Conservation (phyloP, 306 rosid species). For the Arachis hypogaea region DNA sequence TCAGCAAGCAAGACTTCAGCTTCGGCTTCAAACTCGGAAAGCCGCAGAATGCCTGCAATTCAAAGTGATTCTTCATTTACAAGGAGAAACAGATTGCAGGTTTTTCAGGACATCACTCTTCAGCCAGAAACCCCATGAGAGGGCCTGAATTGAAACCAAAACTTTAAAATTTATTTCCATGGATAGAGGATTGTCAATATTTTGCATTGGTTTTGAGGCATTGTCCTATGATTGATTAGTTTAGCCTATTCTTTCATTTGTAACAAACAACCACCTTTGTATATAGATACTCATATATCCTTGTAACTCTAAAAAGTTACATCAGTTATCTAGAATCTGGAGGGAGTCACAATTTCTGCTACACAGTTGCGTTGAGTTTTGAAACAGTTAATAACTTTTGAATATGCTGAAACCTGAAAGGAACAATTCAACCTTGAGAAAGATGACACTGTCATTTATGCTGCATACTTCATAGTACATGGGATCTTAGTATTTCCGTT, state of each 20-base stretch:
- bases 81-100: conserved; percentile 52
- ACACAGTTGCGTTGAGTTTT: conserved; percentile 9
- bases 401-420: too few species aligned
- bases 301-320: conserved; percentile 32
- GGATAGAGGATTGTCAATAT: conserved; percentile 20
- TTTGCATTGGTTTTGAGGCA: conserved; percentile 16
- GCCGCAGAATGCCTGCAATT: conserved; percentile 23
- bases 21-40: conserved; percentile 36
- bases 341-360: conserved; percentile 27
- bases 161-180: conserved; percentile 20
- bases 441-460: too few species aligned
- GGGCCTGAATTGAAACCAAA: conserved; percentile 39
- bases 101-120: conserved; percentile 48
- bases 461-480: too few species aligned
- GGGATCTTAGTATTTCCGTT: too few species aligned
- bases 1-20: conserved; percentile 36
- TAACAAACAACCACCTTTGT: conserved; percentile 17
- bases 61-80: conserved; percentile 31
- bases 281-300: conserved; percentile 12
- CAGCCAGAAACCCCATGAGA: conserved; percentile 36
- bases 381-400: too few species aligned
- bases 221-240: conserved; percentile 6
- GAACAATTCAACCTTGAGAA: too few species aligned
- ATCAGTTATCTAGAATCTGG: conserved; percentile 32
- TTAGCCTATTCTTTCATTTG: conserved; percentile 43